These are phyloP conservation scores for Salix dunnii DNA, from an alignment of 345 rosid genomes.

Conservation along the genomic window DNA sequence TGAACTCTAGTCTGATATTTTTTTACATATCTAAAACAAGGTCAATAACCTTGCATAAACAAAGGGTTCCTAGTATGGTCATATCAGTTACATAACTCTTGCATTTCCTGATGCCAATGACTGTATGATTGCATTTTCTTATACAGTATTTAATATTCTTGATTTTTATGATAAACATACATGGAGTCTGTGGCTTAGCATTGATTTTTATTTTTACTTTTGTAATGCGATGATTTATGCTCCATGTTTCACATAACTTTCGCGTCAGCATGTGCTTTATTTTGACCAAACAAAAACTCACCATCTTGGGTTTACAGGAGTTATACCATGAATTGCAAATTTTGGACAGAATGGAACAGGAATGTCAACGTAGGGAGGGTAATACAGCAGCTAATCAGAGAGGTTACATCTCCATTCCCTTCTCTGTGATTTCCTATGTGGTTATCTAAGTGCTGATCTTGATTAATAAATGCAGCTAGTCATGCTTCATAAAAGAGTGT, in stretches of 20 bases:
- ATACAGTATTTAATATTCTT: background rate
- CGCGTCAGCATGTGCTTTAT: background rate
- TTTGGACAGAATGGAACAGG: conserved; percentile 26
- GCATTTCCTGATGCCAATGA: background rate
- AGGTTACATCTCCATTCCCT: conserved; percentile 8
- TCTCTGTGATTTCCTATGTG: background rate
- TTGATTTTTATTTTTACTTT: background rate
- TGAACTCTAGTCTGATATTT: background rate
- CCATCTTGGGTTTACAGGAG: conserved; percentile 21
- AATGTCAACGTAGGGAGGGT: conserved; percentile 10
- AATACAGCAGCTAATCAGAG: conserved; percentile 3
- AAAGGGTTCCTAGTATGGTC: background rate
- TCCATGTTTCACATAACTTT: background rate
- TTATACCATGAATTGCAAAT: conserved; percentile 27
- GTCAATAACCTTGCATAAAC: background rate
- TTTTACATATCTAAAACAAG: background rate
- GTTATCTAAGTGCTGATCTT: background rate
- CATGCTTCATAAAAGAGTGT: background rate
- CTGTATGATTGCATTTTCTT: background rate
- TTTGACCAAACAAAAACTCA: background rate
- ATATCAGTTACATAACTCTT: background rate
- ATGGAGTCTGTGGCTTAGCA: background rate
- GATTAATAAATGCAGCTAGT: background rate
- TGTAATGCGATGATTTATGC: background rate
- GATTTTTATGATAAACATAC: background rate